A percentile compares a stretch with the other conserved stretches of the same genome.
Evolutionary conservation across 441 rosid genomes (phyloP).

Genomic region (Iberis amara): DNA sequence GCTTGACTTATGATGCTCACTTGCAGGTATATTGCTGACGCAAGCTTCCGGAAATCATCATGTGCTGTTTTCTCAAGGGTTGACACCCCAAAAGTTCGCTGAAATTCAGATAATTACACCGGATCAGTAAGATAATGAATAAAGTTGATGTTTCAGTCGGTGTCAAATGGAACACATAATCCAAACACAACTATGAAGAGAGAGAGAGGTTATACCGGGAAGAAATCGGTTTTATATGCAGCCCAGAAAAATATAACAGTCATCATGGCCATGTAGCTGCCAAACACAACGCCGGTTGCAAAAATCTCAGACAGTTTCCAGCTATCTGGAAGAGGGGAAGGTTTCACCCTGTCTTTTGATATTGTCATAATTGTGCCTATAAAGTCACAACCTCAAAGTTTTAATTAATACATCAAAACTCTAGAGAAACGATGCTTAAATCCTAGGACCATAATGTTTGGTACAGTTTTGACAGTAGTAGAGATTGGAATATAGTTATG

Average conservation of each 20-base stretch:
- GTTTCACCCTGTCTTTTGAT: conserved; percentile 98
- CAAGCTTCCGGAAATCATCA: conserved; percentile 85
- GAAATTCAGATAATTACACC: conserved; percentile 24
- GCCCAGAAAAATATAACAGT: conserved; percentile 96
- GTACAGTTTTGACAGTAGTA: no score
- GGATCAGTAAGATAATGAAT: conserved; percentile 1
- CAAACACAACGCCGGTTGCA: conserved; percentile 82
- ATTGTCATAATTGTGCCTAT: conserved; percentile 97
- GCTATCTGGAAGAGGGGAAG: conserved; percentile 97
- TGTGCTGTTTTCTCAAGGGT: conserved; percentile 84
- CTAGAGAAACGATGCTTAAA: background rate
- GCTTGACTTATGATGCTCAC: conserved; percentile 98
- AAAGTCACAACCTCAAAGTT: conserved; percentile 29
- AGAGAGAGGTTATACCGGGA: conserved; percentile 50
- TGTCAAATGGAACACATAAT: conserved; percentile 1
- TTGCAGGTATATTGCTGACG: conserved; percentile 94
- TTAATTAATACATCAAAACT: background rate
- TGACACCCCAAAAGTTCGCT: conserved; percentile 76
- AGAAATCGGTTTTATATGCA: conserved; percentile 85
- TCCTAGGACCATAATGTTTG: background rate
- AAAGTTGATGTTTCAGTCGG: background rate
- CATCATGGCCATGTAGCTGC: conserved; percentile 95
- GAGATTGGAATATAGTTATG: background rate
- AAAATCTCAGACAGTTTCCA: conserved; percentile 96
- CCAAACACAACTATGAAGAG: conserved; percentile 3